Evolutionary conservation across 805 yeast species (phyloP), one percentile per base, ranked within the genome.

Genomic region (Clavispora phyllophila): DNA sequence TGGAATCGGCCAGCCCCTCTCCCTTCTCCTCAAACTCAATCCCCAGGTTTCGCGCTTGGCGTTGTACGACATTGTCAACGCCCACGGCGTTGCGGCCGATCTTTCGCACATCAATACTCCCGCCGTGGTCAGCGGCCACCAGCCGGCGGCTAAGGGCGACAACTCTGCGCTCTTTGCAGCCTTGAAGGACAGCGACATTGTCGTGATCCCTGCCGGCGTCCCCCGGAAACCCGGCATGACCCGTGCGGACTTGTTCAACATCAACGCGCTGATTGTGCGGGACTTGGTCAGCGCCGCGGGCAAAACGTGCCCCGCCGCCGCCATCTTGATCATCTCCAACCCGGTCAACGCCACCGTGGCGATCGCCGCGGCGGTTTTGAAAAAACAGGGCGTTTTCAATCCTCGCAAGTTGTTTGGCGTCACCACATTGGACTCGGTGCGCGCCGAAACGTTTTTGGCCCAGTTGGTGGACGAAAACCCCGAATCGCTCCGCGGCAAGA

Each of bases 151-250:
- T 39, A 70, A 70, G 42, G 62, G 61, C 12, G 75, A 70, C 49
- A 60, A 57, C 19, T 46, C 59, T 13, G 70, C 74, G 12, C 56
- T 70, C 17, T 50, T 51, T 9, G 62, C 51, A 2, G 73, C 75
- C 8, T 61, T 70, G 53, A 60, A 48, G 41, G 68, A 62, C 8
- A 54, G 72, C 9, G 64, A 68, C 36, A 54, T 70, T 46, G 75
- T 70, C 34, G 56, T 70, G 14, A 70, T 70, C 39, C 75, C 75
- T 10, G 75, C 75, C 18, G 75, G 75, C 23, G 73, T 70, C 10
- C 75, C 75, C 19, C 65, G 75, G 53, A 70, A 70, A 50, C 75
- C 75, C 7, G 75, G 75, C 19, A 70, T 70, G 75, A 68, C 75
- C 32, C 58, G 75, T 48, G 74, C 72, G 25, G 75, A 70, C 51